Evolutionary conservation across 169 alveolate species (phyloP), one percentile per base, ranked within the genome.

Genomic region (Babesia bigemina): DNA sequence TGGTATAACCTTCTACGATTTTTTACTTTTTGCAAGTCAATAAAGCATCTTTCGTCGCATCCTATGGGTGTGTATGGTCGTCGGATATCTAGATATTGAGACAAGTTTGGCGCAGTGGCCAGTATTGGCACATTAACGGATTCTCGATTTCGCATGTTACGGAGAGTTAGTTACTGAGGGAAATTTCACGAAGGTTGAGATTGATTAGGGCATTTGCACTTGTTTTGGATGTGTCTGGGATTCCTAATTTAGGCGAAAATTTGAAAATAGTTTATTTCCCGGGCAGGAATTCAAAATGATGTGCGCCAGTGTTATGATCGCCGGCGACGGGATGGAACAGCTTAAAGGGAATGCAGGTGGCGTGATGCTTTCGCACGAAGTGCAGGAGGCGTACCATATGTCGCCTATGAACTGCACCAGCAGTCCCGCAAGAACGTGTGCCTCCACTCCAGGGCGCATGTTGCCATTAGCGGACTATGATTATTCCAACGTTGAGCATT

Each of bases 11-110:
- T 61, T 61, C 70, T 16, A 61, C 42, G 55, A 61, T 61, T 61
- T 61, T 61, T 61, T 61, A 11, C 53, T 33, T 29, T 10, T 61
- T 36, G 56, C 19, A 56, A 21, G n/a, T 28, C 17, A 19, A 22
- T 59, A 29, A 29, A 36, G 24, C 69, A 59, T 59, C 47, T 9
- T 19, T 11, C 16, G 47, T 44, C 22, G 17, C 50, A 26, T 24
- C 24, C 49, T 13, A 59, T 2, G 70, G 70, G 70, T 61, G 70
- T 61, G 70, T 42, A 61, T 42, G 22, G 10, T 53, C 21, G 21
- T 53, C 1, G 14, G 3, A 21, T 21, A 3, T 2, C 24, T 49
- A 7, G 4, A 49, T n/a, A 21, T 21, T 7, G 2, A 7, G 6
- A 49, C n/a, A 49, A 49, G 24, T 1, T 7, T 7, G 57, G 57